A percentile compares a stretch with the other conserved stretches of the same genome.
phyloP scores from a whole-genome alignment of 176 grass and related monocot genomes.

The Raddia guianensis region DNA sequence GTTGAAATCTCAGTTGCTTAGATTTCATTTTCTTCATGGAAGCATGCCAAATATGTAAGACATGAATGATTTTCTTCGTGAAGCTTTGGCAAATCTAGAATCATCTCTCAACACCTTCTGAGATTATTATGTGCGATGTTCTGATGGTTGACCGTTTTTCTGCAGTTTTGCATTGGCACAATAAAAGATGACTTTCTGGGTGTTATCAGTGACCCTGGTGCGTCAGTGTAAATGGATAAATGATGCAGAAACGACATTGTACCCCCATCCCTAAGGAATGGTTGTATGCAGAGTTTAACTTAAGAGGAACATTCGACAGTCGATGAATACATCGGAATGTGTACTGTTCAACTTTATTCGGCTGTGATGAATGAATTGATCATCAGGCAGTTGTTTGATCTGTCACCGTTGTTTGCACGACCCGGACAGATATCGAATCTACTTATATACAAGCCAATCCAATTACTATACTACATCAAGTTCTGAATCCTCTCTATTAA shows the following conservation, averaged over 20 bases:
- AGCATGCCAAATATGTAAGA: not conserved
- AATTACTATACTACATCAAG: not conserved
- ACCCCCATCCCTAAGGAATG: not conserved
- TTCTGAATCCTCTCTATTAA: not conserved
- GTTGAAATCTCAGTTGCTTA: not conserved
- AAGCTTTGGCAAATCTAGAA: not conserved
- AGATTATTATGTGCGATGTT: not conserved
- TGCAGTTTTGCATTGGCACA: constrained; percentile 97
- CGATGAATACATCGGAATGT: not conserved
- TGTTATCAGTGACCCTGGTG: constrained; percentile 87
- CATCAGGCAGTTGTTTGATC: not conserved
- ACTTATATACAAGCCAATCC: not conserved
- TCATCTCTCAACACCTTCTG: not conserved
- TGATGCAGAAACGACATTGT: constrained; percentile 6
- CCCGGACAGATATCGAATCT: not conserved
- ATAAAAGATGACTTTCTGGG: constrained; percentile 98
- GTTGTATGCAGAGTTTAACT: not conserved
- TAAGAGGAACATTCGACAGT: not conserved
- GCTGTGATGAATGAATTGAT: not conserved
- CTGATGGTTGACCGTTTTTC: constrained; percentile 15
- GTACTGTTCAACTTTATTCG: not conserved
- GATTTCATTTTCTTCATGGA: not conserved
- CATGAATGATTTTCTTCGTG: not conserved
- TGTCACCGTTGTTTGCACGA: not conserved
- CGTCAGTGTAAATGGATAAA: constrained; percentile 63